Conservation (phyloP, 805 yeast genomes). For the Spencermartinsiella europaea region DNA sequence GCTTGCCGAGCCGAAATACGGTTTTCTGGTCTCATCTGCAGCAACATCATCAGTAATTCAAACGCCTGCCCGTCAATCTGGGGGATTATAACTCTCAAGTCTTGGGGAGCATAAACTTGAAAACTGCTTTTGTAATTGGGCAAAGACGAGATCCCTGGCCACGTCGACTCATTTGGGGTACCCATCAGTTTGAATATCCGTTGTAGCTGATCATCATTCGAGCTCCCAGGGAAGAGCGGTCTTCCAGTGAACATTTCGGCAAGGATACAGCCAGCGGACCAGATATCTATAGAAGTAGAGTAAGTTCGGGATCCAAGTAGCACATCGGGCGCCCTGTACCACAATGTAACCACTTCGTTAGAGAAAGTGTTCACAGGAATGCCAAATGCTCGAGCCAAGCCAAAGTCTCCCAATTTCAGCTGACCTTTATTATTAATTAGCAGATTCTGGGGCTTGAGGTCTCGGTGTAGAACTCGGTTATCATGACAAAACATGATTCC, state of each 20-base stretch:
- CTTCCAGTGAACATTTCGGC: conserved; percentile 99
- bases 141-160: conserved; percentile 93
- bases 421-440: conserved; percentile 86
- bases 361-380: conserved; percentile 97
- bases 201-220: conserved; percentile 91
- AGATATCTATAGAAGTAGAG: conserved; percentile 94
- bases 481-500: conserved; percentile 89
- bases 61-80: conserved; percentile 65
- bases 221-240: conserved; percentile 92
- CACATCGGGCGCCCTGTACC: conserved; percentile 99
- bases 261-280: conserved; percentile 98
- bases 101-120: conserved; percentile 85
- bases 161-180: conserved; percentile 89
- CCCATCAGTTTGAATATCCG: conserved; percentile 93
- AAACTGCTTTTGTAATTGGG: conserved; percentile 85
- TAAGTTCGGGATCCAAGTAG: conserved; percentile 91
- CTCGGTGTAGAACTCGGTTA: conserved; percentile 75
- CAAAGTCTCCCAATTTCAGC: conserved; percentile 92
- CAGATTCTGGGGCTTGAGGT: conserved; percentile 90
- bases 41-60: conserved; percentile 53
- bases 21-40: conserved; percentile 50
- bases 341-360: conserved; percentile 93
- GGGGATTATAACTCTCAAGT: conserved; percentile 63
- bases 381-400: conserved; percentile 95
- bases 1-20: conserved; percentile 51